A percentile compares a stretch with the other conserved stretches of the same genome.
Evolutionary conservation across 192 early-diverging fungal genomes (phyloP).

Genomic region (Coemansia sp.): DNA sequence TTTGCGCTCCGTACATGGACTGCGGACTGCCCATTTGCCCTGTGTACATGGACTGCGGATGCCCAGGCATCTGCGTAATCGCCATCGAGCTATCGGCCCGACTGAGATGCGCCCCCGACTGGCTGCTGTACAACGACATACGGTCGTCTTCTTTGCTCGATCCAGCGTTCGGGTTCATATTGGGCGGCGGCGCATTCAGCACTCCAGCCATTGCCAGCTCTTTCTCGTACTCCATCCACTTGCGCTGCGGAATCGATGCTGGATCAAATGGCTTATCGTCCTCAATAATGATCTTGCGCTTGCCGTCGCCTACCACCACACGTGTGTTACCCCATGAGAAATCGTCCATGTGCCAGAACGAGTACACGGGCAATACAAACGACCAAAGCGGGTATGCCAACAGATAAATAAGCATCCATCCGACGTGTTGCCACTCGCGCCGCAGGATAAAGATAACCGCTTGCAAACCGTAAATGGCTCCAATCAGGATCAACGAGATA

Average conservation of each 20-base stretch:
- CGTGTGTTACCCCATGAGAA: no score
- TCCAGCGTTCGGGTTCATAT: slow-evolving; percentile 5
- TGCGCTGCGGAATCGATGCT: slow-evolving; percentile 78
- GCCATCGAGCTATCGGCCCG: slow-evolving; percentile 44
- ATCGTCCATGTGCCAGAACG: no score
- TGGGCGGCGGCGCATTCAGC: slow-evolving; percentile 29
- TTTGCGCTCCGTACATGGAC: neutral
- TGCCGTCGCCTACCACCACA: slow-evolving; percentile 60
- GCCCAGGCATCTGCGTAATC: slow-evolving; percentile 21
- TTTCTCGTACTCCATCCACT: slow-evolving; percentile 86
- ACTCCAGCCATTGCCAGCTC: slow-evolving; percentile 52
- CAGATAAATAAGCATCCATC: slow-evolving; percentile 87
- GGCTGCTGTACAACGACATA: slow-evolving; percentile 35
- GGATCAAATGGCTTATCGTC: slow-evolving; percentile 87
- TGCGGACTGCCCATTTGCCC: neutral
- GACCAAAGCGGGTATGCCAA: slow-evolving; percentile 87
- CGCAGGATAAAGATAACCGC: slow-evolving; percentile 79
- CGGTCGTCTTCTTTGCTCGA: slow-evolving; percentile 27
- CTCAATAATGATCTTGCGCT: slow-evolving; percentile 62
- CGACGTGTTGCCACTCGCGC: slow-evolving; percentile 76
- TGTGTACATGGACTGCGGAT: neutral
- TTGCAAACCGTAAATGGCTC: slow-evolving; percentile 83
- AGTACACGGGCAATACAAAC: slow-evolving; percentile 87
- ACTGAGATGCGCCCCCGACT: slow-evolving; percentile 23
- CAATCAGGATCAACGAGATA: no score